Evolutionary conservation across 2,329 filamentous ascomycete genomes (phyloP), one percentile per base, ranked within the genome.

Genomic region (Fusarium mundagurra): DNA sequence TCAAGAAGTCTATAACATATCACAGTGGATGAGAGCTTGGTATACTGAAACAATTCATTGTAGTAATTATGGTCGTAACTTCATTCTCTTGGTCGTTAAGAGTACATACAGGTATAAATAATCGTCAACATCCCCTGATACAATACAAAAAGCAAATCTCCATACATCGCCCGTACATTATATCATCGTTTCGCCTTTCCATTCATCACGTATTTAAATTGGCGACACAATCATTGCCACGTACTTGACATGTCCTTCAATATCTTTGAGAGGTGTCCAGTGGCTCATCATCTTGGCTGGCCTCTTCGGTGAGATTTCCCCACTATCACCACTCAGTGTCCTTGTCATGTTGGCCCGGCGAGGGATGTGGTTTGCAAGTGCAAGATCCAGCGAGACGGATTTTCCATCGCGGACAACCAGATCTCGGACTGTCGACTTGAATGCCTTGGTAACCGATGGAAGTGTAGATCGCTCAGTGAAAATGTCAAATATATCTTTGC

Each of bases 401-500:
- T 78, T 81, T 57, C 84, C 83, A 45, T 83, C 82, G 6, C 76
- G 71, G 2, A 82, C 63, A 4, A 85, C 72, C 12, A 78, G 76
- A n/a, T 85, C 82, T 29, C 82, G 81, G 6, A 90, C 85, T 1
- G 80, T 81, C 3, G 79, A 76, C 71, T 84, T 85, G 80, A 88
- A 87, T 0, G 83, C 80, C 57, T 84, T 85, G 5, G 83, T 83
- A 11, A 87, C 78, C 6, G 81, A 83, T 1, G 83, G 82, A 14
- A 85, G 83, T n/a, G 81, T 80, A 4, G 84, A 82, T 50, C 86
- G 83, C n/a, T 87, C 83, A 9, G 83, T 80, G 9, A 91, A 83
- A n/a, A 90, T 85, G 45, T 85, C 83, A 76, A 91, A 91, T 18
- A 90, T 83, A 67, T 91, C 88, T 70, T 83, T 84, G 53, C 86